Evolutionary conservation across 192 early-diverging fungal genomes (phyloP), one percentile per base, ranked within the genome.

Genomic region (Mortierella antarctica): DNA sequence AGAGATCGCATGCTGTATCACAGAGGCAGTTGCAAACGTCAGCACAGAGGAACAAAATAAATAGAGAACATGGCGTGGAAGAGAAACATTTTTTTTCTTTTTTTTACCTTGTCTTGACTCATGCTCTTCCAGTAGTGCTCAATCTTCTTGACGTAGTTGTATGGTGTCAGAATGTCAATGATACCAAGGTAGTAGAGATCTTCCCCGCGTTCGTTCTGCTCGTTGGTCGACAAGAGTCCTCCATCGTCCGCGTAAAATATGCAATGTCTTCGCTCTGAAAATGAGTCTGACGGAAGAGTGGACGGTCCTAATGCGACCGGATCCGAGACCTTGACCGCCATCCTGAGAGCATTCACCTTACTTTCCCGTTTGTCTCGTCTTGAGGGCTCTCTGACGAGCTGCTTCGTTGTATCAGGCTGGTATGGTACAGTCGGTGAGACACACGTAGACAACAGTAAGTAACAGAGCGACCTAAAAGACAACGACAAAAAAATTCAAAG

Each of bases 161-260:
- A 99, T 7, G 94, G 91, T 17, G 98, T 99, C 63, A 99, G 89
- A 56, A 99, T 99, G 74, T 99, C 98, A 62, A 99, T 99, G 67
- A 98, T 92, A 14, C 97, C 97, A 70, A 99, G 88, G 75, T 96
- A 98, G 85, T 99, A 99, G 10, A 98, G 86, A 60, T 92, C 85
- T 57, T 89, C 85, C 10, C 88, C 76, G 3, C 92, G 89, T 53
- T 89, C 74, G 74, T 97, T 91, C 52, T 85, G 62, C 57, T 90
- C 86, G 68, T 93, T 91, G 3, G 96, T 93, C 31, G 95, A 88
- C 41, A 87, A 82, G 64, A 95, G 94, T 5, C 98, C 98, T 62
- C 97, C 97, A 57, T 96, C 87, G 53, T 99, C 96, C 41, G 89
- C 89, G 69, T 97, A 97, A 83, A 98, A 98, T 52, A 95, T 81